Evolutionary conservation across 2,329 filamentous ascomycete genomes (phyloP).

Genomic region (Calycina herbarum): DNA sequence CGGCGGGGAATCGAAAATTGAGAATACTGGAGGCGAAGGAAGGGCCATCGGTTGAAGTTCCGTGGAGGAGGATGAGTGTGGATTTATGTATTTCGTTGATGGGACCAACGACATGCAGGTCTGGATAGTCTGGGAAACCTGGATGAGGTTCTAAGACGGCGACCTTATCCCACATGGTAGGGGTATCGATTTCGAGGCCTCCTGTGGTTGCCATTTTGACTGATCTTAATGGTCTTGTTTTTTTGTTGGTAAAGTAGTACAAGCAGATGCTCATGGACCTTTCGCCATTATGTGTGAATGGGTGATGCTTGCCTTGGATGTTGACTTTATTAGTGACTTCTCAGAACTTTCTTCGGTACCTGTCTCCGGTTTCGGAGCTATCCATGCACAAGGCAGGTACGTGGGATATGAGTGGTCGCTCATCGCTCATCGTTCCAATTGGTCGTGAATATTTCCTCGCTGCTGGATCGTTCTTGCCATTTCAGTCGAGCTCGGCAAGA

Average conservation of each 20-base stretch:
- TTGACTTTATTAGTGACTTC: neutral
- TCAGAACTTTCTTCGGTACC: neutral
- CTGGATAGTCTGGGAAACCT: neutral
- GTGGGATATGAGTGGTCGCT: neutral
- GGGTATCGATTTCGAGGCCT: neutral
- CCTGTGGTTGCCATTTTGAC: neutral
- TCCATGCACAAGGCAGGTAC: neutral
- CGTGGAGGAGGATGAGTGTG: slow-evolving; percentile 45
- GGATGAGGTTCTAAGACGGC: neutral
- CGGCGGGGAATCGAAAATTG: slow-evolving; percentile 17
- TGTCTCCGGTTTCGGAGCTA: neutral
- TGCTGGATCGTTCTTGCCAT: neutral
- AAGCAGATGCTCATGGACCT: neutral
- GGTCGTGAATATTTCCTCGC: neutral
- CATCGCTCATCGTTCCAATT: neutral
- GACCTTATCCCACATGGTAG: neutral
- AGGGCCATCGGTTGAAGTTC: slow-evolving; percentile 40
- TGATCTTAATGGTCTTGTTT: neutral
- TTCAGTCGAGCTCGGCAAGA: neutral
- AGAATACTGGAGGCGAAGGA: slow-evolving; percentile 41
- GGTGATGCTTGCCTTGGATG: neutral
- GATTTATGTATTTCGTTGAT: slow-evolving; percentile 31
- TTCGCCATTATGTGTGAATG: neutral
- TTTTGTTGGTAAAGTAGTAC: neutral
- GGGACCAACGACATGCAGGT: slow-evolving; percentile 26